phyloP scores from a whole-genome alignment of 1,284 basidiomycete genomes.

The Meira miltonrushii region DNA sequence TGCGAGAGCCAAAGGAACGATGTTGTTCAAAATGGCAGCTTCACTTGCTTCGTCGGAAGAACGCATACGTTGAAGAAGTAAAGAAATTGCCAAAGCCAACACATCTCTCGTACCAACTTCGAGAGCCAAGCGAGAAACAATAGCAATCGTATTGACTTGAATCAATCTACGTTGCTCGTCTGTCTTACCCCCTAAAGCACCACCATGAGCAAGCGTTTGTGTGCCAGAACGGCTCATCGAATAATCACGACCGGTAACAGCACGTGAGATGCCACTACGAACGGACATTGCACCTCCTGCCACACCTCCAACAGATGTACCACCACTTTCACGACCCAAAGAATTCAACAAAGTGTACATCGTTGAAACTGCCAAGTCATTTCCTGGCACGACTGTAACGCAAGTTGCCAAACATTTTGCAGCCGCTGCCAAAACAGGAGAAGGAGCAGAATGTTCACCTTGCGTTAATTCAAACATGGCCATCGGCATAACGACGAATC shows the following conservation, averaged over 20 bases:
- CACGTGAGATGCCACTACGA: slow-evolving; percentile 56
- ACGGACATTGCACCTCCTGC: slow-evolving; percentile 58
- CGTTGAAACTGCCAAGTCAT: slow-evolving; percentile 86
- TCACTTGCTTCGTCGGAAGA: slow-evolving; percentile 79
- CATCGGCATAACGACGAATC: slow-evolving; percentile 80
- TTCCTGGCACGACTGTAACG: slow-evolving; percentile 75
- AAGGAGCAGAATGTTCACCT: slow-evolving; percentile 55
- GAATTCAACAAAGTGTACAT: slow-evolving; percentile 93
- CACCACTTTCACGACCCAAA: slow-evolving; percentile 58
- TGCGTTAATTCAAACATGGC: slow-evolving; percentile 69
- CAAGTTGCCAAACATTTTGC: slow-evolving; percentile 85
- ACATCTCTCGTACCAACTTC: slow-evolving; percentile 39
- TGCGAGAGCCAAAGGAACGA: slow-evolving; percentile 79
- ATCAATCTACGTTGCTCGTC: slow-evolving; percentile 80
- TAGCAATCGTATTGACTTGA: slow-evolving; percentile 73
- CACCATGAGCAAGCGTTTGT: slow-evolving; percentile 23
- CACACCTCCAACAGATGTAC: slow-evolving; percentile 58
- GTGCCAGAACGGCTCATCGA: slow-evolving; percentile 16
- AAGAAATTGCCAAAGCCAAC: slow-evolving; percentile 62
- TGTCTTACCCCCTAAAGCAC: slow-evolving; percentile 53
- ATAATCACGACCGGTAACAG: slow-evolving; percentile 26
- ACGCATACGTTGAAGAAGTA: slow-evolving; percentile 81
- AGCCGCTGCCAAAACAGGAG: slow-evolving; percentile 72
- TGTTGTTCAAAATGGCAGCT: slow-evolving; percentile 81
- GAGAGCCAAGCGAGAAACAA: slow-evolving; percentile 43